Percentiles rank a stretch among this genome's conserved stretches.
Evolutionary conservation across 305 asterid species (phyloP).

Genomic region (Fraxinus nigra): DNA sequence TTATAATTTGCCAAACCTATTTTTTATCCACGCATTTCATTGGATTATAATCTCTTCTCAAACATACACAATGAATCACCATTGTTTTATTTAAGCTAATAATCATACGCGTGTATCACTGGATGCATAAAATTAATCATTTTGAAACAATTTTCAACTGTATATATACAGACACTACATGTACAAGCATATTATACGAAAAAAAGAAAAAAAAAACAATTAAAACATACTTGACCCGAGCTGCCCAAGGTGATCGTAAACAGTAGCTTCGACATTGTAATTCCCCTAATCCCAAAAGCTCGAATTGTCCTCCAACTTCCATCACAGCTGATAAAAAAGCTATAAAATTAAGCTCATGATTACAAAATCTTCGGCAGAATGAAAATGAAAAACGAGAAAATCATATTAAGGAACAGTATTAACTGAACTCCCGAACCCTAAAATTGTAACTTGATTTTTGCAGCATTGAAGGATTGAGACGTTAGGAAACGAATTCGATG

Average conservation of each 20-base stretch:
- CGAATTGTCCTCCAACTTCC: neutral
- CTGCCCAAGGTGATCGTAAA: constrained; percentile 62
- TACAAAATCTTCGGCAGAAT: neutral
- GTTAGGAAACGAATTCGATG: neutral
- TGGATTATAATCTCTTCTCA: neutral
- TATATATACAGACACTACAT: neutral
- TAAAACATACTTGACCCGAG: constrained; percentile 51
- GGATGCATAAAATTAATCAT: neutral
- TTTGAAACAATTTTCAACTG: neutral
- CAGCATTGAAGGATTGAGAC: neutral
- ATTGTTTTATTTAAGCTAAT: neutral
- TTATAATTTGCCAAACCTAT: neutral
- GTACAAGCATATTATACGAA: neutral
- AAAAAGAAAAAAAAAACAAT: neutral
- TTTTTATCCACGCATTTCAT: neutral
- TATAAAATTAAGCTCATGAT: neutral
- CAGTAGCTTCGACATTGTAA: constrained; percentile 44
- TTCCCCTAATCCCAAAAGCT: neutral
- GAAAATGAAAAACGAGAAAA: neutral
- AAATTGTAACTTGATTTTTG: neutral
- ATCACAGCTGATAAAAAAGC: neutral
- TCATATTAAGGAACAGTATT: neutral
- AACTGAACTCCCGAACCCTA: neutral
- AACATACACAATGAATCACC: neutral
- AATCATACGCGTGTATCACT: neutral